Evolutionary conservation across 495 filamentous ascomycete species (phyloP), one percentile per base, ranked within the genome.

Genomic region (Haplographium delicatum): DNA sequence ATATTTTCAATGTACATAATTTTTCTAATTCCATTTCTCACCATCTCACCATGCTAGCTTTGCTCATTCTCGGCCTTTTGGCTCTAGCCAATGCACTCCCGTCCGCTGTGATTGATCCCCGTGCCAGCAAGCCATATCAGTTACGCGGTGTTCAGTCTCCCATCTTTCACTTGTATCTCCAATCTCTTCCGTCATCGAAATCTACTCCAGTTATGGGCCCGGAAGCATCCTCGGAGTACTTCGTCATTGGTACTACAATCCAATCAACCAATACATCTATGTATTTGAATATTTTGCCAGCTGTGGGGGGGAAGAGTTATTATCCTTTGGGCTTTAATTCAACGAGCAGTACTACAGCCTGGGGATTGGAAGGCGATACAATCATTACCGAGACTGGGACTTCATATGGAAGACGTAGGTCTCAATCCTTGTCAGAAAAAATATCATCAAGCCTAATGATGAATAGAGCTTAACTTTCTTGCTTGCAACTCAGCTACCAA

Each of bases 301-400:
- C 16, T 39, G 22, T 25, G 15, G 15, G 10, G 2, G 47, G 47
- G 26, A 30, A 42, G 35, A 50, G 35, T 30, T 77, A 76, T 58
- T 74, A 76, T 56, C 71, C 70, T 19, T 54, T 76, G 9, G 67
- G 59, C 10, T 71, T 76, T 35, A 59, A 59, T 24, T 60, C 56
- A 15, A 63, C 64, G 22, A 49, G 65, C 5, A 54, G 44, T 5
- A 70, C 68, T 3, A 69, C 69, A 20, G 71, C 65, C 1, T 77
- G 74, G 73, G 70, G 64, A 9, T 60, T 76, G 46, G 74, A 76
- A 62, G 73, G 73, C 5, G 75, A 77, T 55, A 78, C 74, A 10
- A 71, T 77, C 44, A 76, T 76, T 52, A 76, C 73, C 6, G 57
- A 54, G 4, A 62, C 58, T 30, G 65, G 59, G 19, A 75, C 70